Base-by-base conservation (phyloP, 495 filamentous ascomycete genomes). In the Aspergillus sclerotioniger region DNA sequence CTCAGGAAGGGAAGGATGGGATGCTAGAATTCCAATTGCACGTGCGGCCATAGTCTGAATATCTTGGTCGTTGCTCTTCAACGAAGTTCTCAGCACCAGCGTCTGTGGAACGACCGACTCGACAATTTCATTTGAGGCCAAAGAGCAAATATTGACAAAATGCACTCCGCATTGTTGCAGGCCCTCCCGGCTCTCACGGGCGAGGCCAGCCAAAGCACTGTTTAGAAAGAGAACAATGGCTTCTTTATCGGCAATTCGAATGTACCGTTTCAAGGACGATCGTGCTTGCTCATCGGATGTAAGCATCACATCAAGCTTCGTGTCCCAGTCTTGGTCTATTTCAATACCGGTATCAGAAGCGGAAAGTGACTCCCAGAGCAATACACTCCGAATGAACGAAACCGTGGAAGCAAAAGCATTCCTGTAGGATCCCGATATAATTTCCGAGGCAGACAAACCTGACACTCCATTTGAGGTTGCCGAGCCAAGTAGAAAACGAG, bases 321-420 rank as follows among this genome's bases (percentile, higher is more conserved):
- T 78, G 58, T 92, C 91, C 93, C 93, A 97, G 50, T 93, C 90
- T 54, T 87, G 82, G 60, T 95, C 87, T 35, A 91, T 73, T 8
- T 81, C 81, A 16, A 88, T 68, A 6, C 69, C 54, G 10, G 76
- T 73, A 0, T 69, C 65, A 6, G 80, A 78, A 8, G 79, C 73
- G 12, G 75, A 73, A 39, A 96, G 77, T 4, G 90, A 89, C 54
- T 89, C 78, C 62, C 88, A 80, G 32, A 95, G 78, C 3, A 95
- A 72, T n/a, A 92, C 82, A 20, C 86, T 84, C 31, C 86, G 86
- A 59, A 86, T 85, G 63, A 90, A 96, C 2, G 78, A 74, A 51
- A 95, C 72, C 20, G 89, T 84, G 29, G 86, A 73, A 3, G 85
- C 82, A 49, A 80, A 76, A 3, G 84, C 71, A 46, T 67, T 61